Conservation (phyloP, 805 yeast species). For the Saturnispora sanitii region DNA sequence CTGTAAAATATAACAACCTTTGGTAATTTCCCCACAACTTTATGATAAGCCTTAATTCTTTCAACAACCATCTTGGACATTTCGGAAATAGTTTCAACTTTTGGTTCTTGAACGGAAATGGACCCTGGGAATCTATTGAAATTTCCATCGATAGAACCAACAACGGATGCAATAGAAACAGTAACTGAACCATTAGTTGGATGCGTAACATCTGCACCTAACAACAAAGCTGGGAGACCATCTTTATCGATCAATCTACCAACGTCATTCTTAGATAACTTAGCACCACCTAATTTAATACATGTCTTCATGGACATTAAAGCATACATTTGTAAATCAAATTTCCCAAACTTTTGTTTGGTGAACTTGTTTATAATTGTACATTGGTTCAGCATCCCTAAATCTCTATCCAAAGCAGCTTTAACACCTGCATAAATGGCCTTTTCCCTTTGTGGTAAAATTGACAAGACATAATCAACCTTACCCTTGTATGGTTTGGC, state of each 20-base stretch:
- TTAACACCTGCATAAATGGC: slow-evolving; percentile 22
- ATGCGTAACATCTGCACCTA: slow-evolving; percentile 26
- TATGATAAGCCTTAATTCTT: slow-evolving; percentile 16
- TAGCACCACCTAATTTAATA: slow-evolving; percentile 25
- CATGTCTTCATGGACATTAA: slow-evolving; percentile 26
- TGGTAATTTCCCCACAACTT: slow-evolving; percentile 19
- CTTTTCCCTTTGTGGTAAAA: slow-evolving; percentile 19
- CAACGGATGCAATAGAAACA: slow-evolving; percentile 18
- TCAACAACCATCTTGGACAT: slow-evolving; percentile 21
- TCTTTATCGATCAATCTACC: slow-evolving; percentile 14
- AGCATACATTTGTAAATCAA: slow-evolving; percentile 23
- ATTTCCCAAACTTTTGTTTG: slow-evolving; percentile 17
- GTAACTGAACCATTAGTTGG: slow-evolving; percentile 17
- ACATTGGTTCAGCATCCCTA: slow-evolving; percentile 25
- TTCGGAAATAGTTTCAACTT: slow-evolving; percentile 18
- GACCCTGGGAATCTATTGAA: slow-evolving; percentile 23
- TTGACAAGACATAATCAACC: slow-evolving; percentile 18
- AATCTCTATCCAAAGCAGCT: slow-evolving; percentile 19
- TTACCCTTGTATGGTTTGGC: slow-evolving; percentile 14
- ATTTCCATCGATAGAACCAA: slow-evolving; percentile 18
- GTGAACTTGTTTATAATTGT: slow-evolving; percentile 22
- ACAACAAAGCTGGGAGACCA: slow-evolving; percentile 20
- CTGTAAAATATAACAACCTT: slow-evolving; percentile 23
- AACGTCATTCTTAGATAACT: slow-evolving; percentile 15
- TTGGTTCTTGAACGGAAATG: slow-evolving; percentile 18